Base-by-base conservation (phyloP, 2,329 filamentous ascomycete genomes). In the Aureobasidium melanogenum region DNA sequence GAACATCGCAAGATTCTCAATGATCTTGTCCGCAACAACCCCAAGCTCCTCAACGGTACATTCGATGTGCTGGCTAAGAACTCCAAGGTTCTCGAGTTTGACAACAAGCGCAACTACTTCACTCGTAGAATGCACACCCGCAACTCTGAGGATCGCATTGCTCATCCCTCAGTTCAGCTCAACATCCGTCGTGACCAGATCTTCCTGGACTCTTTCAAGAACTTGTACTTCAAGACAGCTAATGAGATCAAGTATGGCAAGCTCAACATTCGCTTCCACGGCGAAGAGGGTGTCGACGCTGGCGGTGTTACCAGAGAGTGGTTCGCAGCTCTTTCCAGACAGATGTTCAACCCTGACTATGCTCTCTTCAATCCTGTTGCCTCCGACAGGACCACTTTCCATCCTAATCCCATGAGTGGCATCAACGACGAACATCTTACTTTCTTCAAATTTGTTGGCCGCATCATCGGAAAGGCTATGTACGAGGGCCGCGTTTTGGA, bases 231-330 rank as follows among this genome's bases (percentile, higher is more conserved):
- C 85, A 97, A 97, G 81, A 85, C 82, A 41, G 91, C 90, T 28
- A 91, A 97, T 65, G 95, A 99, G 77, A 95, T 99, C 85, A 99
- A 99, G 77, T 97, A 95, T 72, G 94, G 95, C 69, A 99, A 99
- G 76, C 84, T 99, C 65, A 99, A 92, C 74, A 96, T 99, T 68
- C 88, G 93, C 59, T 99, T 99, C 84, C 89, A 94, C 68, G 91
- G 91, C 36, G 94, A 99, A 77, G 94, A 99, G 73, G 94, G 95
- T 74, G 91, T 99, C 44, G 95, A 99, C 75, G 94, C 94, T 59
- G 95, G 94, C 67, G 94, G 94, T 76, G 93, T 99, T 50, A 97
- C 93, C 39, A 87, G 95, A 70, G 94, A 99, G 78, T 99, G 95
- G 94, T 99, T 99, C 82, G 93, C 97, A 73, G 93, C 96, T 56